These are phyloP conservation scores for Claviceps lovelessii DNA, from an alignment of 2,329 filamentous ascomycete species.

Conservation along the genomic window DNA sequence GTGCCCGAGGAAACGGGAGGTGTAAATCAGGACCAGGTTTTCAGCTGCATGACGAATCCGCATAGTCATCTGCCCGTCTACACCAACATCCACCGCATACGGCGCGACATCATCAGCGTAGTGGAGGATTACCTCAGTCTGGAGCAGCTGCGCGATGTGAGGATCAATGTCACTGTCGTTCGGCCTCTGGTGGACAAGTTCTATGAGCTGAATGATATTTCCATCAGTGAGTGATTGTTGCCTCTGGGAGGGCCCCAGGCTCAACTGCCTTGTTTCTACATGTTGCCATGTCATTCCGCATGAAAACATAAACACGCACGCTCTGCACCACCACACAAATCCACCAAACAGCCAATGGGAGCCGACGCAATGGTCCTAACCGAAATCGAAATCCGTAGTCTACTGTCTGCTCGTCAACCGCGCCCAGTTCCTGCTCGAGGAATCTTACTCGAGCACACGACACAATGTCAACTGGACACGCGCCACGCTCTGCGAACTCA, in stretches of 20 bases:
- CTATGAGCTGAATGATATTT: constrained; percentile 66
- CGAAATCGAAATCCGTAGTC: constrained; percentile 30
- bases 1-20: constrained; percentile 14
- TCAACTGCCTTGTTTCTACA: too few relatives aligned
- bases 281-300: background rate
- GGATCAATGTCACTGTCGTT: constrained; percentile 69
- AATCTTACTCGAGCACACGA: constrained; percentile 59
- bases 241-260: too few relatives aligned
- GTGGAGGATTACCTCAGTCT: constrained; percentile 51
- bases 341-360: background rate
- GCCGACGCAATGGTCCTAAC: background rate
- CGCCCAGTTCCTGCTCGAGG: constrained; percentile 64
- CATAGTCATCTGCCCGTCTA: constrained; percentile 57
- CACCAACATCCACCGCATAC: constrained; percentile 60
- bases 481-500: constrained; percentile 64
- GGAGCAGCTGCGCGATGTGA: constrained; percentile 64
- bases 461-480: constrained; percentile 70
- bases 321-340: background rate
- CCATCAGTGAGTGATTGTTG: constrained; percentile 45
- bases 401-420: constrained; percentile 76
- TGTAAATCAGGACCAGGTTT: constrained; percentile 21
- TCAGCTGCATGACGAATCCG: constrained; percentile 40
- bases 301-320: background rate
- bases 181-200: constrained; percentile 72
- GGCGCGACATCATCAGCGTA: constrained; percentile 47